Evolutionary conservation across 2,329 filamentous ascomycete genomes (phyloP), one percentile per base, ranked within the genome.

Genomic region (Zalaria obscura): DNA sequence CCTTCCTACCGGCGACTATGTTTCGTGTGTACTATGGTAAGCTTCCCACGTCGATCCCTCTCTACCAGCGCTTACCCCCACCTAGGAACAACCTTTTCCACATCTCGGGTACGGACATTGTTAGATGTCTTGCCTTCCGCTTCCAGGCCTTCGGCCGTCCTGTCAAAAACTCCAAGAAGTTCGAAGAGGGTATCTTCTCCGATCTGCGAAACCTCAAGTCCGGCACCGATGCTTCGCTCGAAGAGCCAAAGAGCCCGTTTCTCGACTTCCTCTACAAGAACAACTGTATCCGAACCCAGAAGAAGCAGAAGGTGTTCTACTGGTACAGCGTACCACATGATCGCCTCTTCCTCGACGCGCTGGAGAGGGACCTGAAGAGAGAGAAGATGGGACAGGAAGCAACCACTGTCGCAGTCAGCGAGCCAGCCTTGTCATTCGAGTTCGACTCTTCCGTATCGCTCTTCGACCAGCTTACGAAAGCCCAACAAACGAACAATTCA

Each of bases 271-370:
- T 98, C 36, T 98, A 98, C 78, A 98, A 98, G 75, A 98, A 98
- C 76, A 98, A 98, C 72, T 98, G 91, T 74, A 98, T 98, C 54
- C 81, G 91, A 53, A 98, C 91, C 32, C 91, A 98, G 66, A 98
- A 98, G 78, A 98, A 98, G 75, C 91, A 98, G 61, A 98, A 98
- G 72, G 91, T 98, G 50, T 98, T 98, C 59, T 98, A 96, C 69
- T 98, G 91, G 91, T 98, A 96, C 68, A 95, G 88, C 68, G 91
- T 98, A 38, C 91, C 91, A 1, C 91, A 98, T 62, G 91, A 98
- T 65, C 79, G 91, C 41, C 78, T 98, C 40, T 98, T 98, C 67
- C 80, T 98, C 52, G 91, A 98, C 68, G 91, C 91, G 33, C 72
- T 98, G 54, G 91, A 98, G 73, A 82, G 91, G 50, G 91, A 98